Conservation (phyloP, 306 rosid genomes). For the Lathyrus aphaca region DNA sequence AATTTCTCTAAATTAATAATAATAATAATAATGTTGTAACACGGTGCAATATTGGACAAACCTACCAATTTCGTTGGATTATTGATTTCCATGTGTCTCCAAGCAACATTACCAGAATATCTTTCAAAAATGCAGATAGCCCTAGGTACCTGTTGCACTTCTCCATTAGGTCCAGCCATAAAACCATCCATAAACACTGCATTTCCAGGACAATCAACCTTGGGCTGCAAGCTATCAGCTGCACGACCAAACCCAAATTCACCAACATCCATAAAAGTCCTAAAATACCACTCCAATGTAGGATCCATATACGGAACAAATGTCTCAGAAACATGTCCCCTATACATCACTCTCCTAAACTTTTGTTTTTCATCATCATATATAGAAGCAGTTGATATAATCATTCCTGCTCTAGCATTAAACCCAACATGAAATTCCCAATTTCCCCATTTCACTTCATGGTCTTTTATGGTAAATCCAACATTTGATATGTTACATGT, state of each 20-base stretch:
- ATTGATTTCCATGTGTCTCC: conserved; percentile 88
- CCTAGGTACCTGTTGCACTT: conserved; percentile 64
- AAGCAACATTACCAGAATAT: conserved; percentile 62
- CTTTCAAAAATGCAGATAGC: conserved; percentile 83
- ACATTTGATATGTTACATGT: conserved; percentile 41
- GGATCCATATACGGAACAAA: conserved; percentile 92
- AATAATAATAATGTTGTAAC: too few relatives aligned
- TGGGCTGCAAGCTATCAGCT: conserved; percentile 65
- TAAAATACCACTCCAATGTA: conserved; percentile 77
- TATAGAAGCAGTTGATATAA: conserved; percentile 80
- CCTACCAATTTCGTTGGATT: conserved; percentile 69
- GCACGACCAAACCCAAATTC: conserved; percentile 88
- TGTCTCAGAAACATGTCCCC: conserved; percentile 89
- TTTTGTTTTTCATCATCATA: conserved; percentile 53
- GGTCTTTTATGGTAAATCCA: conserved; percentile 52
- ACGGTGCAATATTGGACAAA: background rate
- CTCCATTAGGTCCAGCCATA: conserved; percentile 71
- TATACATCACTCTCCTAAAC: conserved; percentile 66
- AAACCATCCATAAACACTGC: conserved; percentile 72
- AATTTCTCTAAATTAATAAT: too few relatives aligned
- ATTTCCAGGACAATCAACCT: conserved; percentile 72
- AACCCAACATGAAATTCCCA: conserved; percentile 86
- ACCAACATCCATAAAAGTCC: conserved; percentile 86
- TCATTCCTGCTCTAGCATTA: conserved; percentile 74
- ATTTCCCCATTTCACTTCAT: conserved; percentile 72